Evolutionary conservation across 331 rosid genomes (phyloP).

Genomic region (Erythrophleum ivorense): DNA sequence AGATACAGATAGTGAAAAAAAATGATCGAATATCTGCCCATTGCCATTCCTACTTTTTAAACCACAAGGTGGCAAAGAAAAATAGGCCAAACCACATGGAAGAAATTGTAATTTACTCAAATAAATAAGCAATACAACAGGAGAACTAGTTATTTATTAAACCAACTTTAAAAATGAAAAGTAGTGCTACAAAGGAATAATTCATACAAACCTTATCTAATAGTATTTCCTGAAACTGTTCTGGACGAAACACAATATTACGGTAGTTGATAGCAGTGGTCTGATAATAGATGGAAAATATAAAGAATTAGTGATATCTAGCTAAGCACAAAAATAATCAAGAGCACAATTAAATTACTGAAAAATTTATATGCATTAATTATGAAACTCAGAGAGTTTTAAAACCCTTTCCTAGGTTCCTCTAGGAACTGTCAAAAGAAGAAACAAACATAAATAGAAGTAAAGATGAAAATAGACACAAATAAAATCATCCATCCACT

Average conservation of each 20-base stretch:
- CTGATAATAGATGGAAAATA: slow-evolving; percentile 43
- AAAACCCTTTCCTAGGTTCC: background rate
- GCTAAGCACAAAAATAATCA: background rate
- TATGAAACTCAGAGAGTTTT: slow-evolving; percentile 20
- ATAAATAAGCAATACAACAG: slow-evolving; percentile 4
- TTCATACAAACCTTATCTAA: slow-evolving; percentile 74
- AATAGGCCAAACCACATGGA: slow-evolving; percentile 11
- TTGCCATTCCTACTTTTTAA: background rate
- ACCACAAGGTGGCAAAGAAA: background rate
- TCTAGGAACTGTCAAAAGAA: background rate
- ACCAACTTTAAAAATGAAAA: slow-evolving; percentile 19
- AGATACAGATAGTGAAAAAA: background rate
- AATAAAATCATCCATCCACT: slow-evolving; percentile 11
- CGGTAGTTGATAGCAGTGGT: slow-evolving; percentile 58
- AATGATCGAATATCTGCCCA: background rate
- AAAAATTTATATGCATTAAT: slow-evolving; percentile 26
- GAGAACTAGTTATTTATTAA: slow-evolving; percentile 1
- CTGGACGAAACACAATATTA: slow-evolving; percentile 59
- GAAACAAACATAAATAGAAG: background rate
- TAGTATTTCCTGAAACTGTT: slow-evolving; percentile 75
- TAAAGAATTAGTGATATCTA: background rate
- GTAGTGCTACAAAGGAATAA: background rate
- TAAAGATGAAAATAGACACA: background rate
- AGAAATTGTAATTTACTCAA: background rate
- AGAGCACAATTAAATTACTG: slow-evolving; percentile 5